Percentiles rank a stretch among this genome's conserved stretches.
Conservation (phyloP, 805 yeast species). For the Clavispora phyllophila region DNA sequence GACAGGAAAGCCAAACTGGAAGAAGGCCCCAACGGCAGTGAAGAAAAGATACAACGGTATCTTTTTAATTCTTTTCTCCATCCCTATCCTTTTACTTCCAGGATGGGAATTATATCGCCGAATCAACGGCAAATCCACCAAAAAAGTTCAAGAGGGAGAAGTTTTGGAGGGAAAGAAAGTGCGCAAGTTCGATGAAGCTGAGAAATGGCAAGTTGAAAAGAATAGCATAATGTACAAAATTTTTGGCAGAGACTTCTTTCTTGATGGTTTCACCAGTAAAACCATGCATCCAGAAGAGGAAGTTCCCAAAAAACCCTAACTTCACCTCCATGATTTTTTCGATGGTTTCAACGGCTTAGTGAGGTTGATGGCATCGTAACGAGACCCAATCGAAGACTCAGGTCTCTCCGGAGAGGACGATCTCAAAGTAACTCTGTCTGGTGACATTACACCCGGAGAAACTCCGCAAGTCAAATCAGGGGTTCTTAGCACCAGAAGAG, state of each 20-base stretch:
- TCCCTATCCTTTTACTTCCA: slow-evolving; percentile 32
- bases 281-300: slow-evolving; percentile 22
- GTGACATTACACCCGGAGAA: background rate
- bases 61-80: slow-evolving; percentile 31
- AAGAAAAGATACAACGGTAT: slow-evolving; percentile 34
- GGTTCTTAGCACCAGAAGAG: slow-evolving; percentile 12
- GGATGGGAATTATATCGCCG: slow-evolving; percentile 32
- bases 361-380: slow-evolving; percentile 29
- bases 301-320: background rate
- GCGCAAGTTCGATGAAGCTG: slow-evolving; percentile 33
- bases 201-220: slow-evolving; percentile 37
- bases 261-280: slow-evolving; percentile 41
- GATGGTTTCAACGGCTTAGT: slow-evolving; percentile 15
- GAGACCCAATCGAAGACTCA: slow-evolving; percentile 28
- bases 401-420: slow-evolving; percentile 34
- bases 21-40: slow-evolving; percentile 36
- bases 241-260: slow-evolving; percentile 38
- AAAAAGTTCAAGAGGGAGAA: slow-evolving; percentile 38
- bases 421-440: slow-evolving; percentile 8
- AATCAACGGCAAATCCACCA: slow-evolving; percentile 37
- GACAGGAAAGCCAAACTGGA: slow-evolving; percentile 41
- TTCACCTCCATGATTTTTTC: slow-evolving; percentile 12
- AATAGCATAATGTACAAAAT: slow-evolving; percentile 32
- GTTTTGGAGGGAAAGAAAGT: slow-evolving; percentile 23
- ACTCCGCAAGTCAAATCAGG: slow-evolving; percentile 16